phyloP scores from a whole-genome alignment of 202 grass and related monocot species.

The Brachypodium distachyon region DNA sequence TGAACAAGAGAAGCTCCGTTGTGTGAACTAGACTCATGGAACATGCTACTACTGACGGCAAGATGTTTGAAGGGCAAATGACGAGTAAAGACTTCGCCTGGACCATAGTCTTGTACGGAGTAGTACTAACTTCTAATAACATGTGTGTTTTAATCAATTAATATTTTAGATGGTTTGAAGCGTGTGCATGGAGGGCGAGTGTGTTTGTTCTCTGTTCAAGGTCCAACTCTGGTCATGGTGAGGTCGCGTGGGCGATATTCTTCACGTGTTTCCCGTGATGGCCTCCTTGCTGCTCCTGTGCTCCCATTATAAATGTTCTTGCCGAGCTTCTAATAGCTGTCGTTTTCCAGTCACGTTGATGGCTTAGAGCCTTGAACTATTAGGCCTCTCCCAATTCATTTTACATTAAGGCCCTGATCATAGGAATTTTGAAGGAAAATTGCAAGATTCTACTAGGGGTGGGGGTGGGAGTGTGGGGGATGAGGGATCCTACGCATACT shows the following conservation, averaged over 20 bases:
- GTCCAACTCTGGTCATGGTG: background rate
- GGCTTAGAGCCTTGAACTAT: too few relatives aligned
- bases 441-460: too few relatives aligned
- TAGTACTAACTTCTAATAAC: background rate
- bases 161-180: background rate
- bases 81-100: constrained; percentile 34
- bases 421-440: too few relatives aligned
- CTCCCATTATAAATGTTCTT: background rate
- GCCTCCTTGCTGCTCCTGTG: background rate
- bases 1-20: background rate
- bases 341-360: too few relatives aligned
- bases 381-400: too few relatives aligned
- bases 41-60: background rate
- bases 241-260: background rate
- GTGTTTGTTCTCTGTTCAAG: background rate
- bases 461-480: too few relatives aligned
- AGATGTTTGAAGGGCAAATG: constrained; percentile 21
- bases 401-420: too few relatives aligned
- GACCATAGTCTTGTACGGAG: background rate
- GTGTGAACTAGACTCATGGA: background rate
- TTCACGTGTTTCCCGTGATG: background rate
- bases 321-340: too few relatives aligned
- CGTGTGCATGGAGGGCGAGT: background rate
- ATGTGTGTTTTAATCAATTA: background rate
- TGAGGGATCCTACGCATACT: too few relatives aligned